Evolutionary conservation across 495 filamentous ascomycete species (phyloP), one percentile per base, ranked within the genome.

Genomic region (Thermothielavioides terrestris): DNA sequence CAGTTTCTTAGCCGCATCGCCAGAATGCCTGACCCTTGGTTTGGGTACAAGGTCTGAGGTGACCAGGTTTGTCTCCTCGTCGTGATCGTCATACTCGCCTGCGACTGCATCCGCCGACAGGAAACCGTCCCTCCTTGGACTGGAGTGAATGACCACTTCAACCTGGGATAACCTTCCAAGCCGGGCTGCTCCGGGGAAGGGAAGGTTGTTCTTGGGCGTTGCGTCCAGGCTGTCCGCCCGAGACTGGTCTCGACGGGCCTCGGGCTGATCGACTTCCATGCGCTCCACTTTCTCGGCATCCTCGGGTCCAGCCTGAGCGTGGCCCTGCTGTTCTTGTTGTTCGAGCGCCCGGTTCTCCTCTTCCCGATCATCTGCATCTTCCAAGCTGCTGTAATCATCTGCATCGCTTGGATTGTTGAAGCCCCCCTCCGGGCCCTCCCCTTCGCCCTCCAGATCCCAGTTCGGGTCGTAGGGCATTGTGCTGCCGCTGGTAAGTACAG

Each of bases 391-490:
- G 9, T 36, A 9, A 2, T 9, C 37, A 15, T 4, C 23, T 22
- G 30, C 21, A 6, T 2, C 12, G 21, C 15, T 22, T 6, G 12
- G 22, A 0, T 21, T 17, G 4, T 27, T 27, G 6, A n/a, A 1
- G n/a, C n/a, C n/a, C n/a, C n/a, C n/a, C n/a, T n/a, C 18, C 11
- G 11, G 18, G 17, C 17, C 21, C 1, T n/a, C n/a, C n/a, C 0
- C 36, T 4, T 9, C 22, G 3, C 21, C 10, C 15, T 48, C 46
- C 15, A 44, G 18, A 6, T 48, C 54, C 28, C 43, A 39, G 6
- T 54, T 34, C 9, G 50, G 50, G 35, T 60, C 42, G 18, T 50
- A 60, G 31, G 57, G 57, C 57, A 60, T 60, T 5, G n/a, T 37
- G 12, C n/a, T n/a, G n/a, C n/a, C n/a, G n/a, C n/a, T n/a, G 15